Percentiles rank a stretch among this genome's conserved stretches.
phyloP scores from a whole-genome alignment of 352 stramenopile species.

The Globisporangium camurandrum region DNA sequence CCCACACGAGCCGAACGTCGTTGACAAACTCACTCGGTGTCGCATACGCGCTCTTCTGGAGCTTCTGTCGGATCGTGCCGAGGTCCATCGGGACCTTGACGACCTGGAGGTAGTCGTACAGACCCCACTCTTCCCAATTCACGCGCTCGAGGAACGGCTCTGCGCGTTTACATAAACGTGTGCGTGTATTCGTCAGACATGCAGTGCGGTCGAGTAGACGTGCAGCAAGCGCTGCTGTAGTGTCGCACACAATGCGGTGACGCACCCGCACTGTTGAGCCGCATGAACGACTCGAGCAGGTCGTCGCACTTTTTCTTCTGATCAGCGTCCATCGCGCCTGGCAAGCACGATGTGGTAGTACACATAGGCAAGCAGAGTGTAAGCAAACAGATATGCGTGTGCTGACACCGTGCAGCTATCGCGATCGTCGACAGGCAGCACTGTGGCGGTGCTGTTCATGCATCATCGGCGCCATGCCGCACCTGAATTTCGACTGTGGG shows the following conservation, averaged over 20 bases:
- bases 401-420: no score
- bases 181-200: no score
- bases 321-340: neutral
- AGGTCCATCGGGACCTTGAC: slow-evolving; percentile 91
- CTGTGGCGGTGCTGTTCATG: no score
- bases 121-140: slow-evolving; percentile 86
- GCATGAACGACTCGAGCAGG: neutral
- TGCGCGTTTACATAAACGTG: no score
- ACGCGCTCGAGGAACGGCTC: slow-evolving; percentile 79
- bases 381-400: no score
- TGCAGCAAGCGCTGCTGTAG: neutral
- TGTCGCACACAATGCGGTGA: neutral
- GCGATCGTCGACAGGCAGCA: no score
- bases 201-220: no score
- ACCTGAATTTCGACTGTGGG: no score
- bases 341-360: no score
- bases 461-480: no score
- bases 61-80: slow-evolving; percentile 76
- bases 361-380: no score
- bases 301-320: neutral
- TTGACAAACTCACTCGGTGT: slow-evolving; percentile 70
- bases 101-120: slow-evolving; percentile 88
- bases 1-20: slow-evolving; percentile 82
- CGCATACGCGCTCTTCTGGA: slow-evolving; percentile 79
- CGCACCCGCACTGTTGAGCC: neutral